Evolutionary conservation across 2,329 filamentous ascomycete species (phyloP).

Genomic region (Cryphonectria carpinicola): DNA sequence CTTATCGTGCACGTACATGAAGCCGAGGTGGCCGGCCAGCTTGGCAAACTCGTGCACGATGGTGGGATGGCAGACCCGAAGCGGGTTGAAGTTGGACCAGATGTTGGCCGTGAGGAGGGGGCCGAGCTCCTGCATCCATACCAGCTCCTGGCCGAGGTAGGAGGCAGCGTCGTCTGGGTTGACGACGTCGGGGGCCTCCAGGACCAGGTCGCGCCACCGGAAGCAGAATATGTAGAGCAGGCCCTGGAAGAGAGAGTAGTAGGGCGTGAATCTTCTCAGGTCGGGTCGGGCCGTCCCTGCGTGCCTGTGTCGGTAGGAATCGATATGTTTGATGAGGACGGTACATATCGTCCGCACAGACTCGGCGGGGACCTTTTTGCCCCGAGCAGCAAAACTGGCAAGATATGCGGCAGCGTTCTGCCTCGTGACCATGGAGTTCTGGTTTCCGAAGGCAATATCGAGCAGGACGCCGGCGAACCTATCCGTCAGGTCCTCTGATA

Average conservation of each 20-base stretch:
- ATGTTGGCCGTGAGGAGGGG: slow-evolving; percentile 77
- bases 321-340: slow-evolving; percentile 76
- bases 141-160: slow-evolving; percentile 71
- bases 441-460: slow-evolving; percentile 70
- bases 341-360: slow-evolving; percentile 83
- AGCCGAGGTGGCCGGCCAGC: slow-evolving; percentile 80
- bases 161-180: slow-evolving; percentile 65
- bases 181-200: slow-evolving; percentile 61
- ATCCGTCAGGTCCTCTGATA: slow-evolving; percentile 76
- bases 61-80: slow-evolving; percentile 88
- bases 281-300: slow-evolving; percentile 81
- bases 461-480: slow-evolving; percentile 81
- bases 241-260: slow-evolving; percentile 88
- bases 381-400: slow-evolving; percentile 90
- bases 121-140: slow-evolving; percentile 76
- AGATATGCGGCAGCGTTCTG: slow-evolving; percentile 91
- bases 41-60: slow-evolving; percentile 93
- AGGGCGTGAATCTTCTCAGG: slow-evolving; percentile 78
- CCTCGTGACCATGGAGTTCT: slow-evolving; percentile 72
- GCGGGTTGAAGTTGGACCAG: slow-evolving; percentile 86
- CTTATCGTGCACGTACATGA: slow-evolving; percentile 87
- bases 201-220: slow-evolving; percentile 88
- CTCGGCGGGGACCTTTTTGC: slow-evolving; percentile 75
- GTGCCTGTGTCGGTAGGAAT: slow-evolving; percentile 72
- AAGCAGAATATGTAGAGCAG: slow-evolving; percentile 97